phyloP scores from a whole-genome alignment of 2,329 filamentous ascomycete genomes.

The Westerdykella sp. region DNA sequence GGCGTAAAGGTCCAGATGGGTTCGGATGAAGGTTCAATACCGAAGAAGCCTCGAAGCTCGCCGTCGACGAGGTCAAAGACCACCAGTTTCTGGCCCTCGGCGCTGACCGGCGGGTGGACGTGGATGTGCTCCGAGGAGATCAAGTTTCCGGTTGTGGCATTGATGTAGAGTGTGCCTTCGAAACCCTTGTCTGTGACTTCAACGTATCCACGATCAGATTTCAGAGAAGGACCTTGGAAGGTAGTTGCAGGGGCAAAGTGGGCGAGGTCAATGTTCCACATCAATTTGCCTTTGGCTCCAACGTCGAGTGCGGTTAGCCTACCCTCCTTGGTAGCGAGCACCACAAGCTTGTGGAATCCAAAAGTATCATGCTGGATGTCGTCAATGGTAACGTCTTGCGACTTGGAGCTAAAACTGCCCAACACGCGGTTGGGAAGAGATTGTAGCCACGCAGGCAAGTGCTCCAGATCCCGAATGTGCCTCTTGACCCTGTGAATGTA shows the following conservation, averaged over 20 bases:
- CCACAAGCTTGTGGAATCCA: conserved; percentile 78
- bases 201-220: conserved; percentile 28
- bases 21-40: conserved; percentile 16
- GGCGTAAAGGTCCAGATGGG: conserved; percentile 67
- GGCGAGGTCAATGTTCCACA: conserved; percentile 67
- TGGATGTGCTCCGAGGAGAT: conserved; percentile 16
- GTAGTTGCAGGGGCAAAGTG: conserved; percentile 50
- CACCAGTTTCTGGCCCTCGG: conserved; percentile 22
- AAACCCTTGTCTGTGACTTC: conserved; percentile 25
- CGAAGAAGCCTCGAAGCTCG: conserved; percentile 27
- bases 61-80: conserved; percentile 30
- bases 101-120: conserved; percentile 5
- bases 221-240: conserved; percentile 55
- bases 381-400: conserved; percentile 51
- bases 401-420: conserved; percentile 47
- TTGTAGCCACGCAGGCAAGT: conserved; percentile 68
- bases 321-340: conserved; percentile 73
- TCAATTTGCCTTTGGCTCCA: conserved; percentile 63
- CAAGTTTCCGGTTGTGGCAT: conserved; percentile 28
- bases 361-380: conserved; percentile 65
- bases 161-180: conserved; percentile 23
- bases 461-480: conserved; percentile 70
- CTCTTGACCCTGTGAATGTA: conserved; percentile 82
- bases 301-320: conserved; percentile 75
- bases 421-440: conserved; percentile 63